Evolutionary conservation across 2,329 filamentous ascomycete species (phyloP), one percentile per base, ranked within the genome.

Genomic region (Colletotrichum lupini): DNA sequence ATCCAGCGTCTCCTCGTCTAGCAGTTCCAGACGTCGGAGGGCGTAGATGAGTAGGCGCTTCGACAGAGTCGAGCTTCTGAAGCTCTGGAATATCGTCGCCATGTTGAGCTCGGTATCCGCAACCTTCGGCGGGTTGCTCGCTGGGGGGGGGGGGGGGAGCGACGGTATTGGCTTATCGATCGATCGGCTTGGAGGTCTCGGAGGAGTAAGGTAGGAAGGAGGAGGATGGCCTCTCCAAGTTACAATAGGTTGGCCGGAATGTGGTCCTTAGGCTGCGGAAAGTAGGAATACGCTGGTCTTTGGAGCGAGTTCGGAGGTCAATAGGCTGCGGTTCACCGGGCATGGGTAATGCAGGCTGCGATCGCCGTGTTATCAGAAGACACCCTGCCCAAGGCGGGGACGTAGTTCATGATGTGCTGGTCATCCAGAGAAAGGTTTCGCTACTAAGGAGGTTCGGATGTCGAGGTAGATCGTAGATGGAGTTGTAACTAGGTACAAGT

Each of bases 11-110:
- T 97, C 93, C 70, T 94, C 93, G 79, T 98, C 97, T 73, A 99
- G 90, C 68, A 98, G 88, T 77, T 97, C 95, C 72, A 98, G 88
- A 71, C 92, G 92, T 28, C 93, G 93, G 55, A 99, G 87, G 62
- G 92, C 94, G 85, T 97, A 98, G 77, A 94, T 92, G 76, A 98
- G 89, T 78, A 98, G 88, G 82, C 93, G 92, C 88, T 97, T 97
- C 85, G 95, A 94, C 87, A 97, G 94, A 77, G 91, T 94, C 75
- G 95, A 90, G 81, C 84, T 87, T 78, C 86, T 84, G 78, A 91
- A 90, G 71, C 87, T 88, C 82, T 87, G 92, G 79, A 97, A 89
- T 81, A 94, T 91, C 80, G 89, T 92, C 67, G 92, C 91, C 93
- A 95, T 95, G 82, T 74, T 82, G 81, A 74, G 49, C 57, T 30